Conservation (phyloP, 306 rosid species). For the Purshia tridentata region DNA sequence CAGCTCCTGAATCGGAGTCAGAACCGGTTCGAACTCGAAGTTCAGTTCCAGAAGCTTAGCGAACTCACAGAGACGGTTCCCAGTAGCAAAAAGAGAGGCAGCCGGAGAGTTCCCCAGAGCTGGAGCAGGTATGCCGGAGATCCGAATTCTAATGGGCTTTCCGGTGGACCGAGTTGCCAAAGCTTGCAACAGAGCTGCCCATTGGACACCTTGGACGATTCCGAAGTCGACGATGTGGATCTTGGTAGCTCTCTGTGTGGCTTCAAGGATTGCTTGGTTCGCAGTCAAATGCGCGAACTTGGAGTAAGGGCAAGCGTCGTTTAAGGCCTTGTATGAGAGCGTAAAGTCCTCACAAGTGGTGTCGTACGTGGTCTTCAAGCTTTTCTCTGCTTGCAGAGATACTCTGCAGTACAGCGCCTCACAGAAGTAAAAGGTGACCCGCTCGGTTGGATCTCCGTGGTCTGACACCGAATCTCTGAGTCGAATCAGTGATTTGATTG, state of each 20-base stretch:
- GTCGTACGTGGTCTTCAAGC: constrained; percentile 17
- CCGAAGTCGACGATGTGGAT: constrained; percentile 94
- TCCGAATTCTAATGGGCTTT: constrained; percentile 59
- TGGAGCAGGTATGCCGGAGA: constrained; percentile 88
- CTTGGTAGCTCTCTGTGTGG: constrained; percentile 55
- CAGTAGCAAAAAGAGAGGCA: constrained; percentile 69
- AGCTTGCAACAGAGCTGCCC: constrained; percentile 93
- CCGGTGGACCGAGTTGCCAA: constrained; percentile 86
- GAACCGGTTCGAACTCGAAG: constrained; percentile 70
- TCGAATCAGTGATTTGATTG: constrained; percentile 48
- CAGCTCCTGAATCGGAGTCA: constrained; percentile 65
- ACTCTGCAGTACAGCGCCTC: constrained; percentile 58
- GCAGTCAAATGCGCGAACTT: constrained; percentile 93
- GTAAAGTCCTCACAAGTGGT: constrained; percentile 60
- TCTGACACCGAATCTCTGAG: constrained; percentile 58
- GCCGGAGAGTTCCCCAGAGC: constrained; percentile 58
- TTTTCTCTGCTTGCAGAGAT: constrained; percentile 21
- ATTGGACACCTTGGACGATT: constrained; percentile 87
- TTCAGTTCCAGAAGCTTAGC: constrained; percentile 66
- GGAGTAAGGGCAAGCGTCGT: constrained; percentile 94
- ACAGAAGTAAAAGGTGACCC: constrained; percentile 63
- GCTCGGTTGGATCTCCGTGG: constrained; percentile 74
- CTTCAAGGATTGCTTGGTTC: constrained; percentile 90
- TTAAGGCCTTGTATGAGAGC: constrained; percentile 70
- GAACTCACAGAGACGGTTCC: constrained; percentile 70